Evolutionary conservation across 2,329 filamentous ascomycete species (phyloP).

Genomic region (Paracorniculantispora psalliotae): DNA sequence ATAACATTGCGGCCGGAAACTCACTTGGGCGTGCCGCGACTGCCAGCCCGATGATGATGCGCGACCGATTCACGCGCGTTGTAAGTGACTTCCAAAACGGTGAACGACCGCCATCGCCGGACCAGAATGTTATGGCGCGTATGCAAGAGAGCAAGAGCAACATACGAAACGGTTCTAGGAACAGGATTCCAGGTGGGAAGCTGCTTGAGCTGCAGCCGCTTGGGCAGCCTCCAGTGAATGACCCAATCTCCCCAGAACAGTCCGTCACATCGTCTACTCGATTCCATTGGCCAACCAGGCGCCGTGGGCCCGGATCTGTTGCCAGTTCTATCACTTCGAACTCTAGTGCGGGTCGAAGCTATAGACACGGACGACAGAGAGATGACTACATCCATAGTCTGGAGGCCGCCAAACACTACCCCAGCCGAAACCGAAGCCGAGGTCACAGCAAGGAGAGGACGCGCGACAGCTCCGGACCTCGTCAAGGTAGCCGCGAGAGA

Average conservation of each 20-base stretch:
- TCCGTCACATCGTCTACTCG: constrained; percentile 49
- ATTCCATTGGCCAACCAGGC: constrained; percentile 51
- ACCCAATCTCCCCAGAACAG: constrained; percentile 53
- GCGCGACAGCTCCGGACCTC: constrained; percentile 38
- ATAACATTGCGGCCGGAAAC: constrained; percentile 37
- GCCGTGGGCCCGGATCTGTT: constrained; percentile 51
- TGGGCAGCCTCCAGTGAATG: constrained; percentile 45
- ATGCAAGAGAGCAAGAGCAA: constrained; percentile 53
- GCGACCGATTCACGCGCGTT: constrained; percentile 37
- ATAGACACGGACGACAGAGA: constrained; percentile 44
- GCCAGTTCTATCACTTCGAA: constrained; percentile 53
- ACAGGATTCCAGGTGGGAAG: constrained; percentile 69
- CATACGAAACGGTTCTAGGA: constrained; percentile 66
- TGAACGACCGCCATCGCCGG: constrained; percentile 56
- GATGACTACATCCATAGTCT: constrained; percentile 85
- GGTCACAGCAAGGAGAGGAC: constrained; percentile 47
- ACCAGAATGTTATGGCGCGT: constrained; percentile 56
- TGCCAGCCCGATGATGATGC: constrained; percentile 61
- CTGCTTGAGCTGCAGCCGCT: constrained; percentile 60
- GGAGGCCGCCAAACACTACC: constrained; percentile 67
- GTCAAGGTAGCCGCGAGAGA: constrained; percentile 44
- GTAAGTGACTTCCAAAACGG: constrained; percentile 26
- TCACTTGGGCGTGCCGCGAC: constrained; percentile 61
- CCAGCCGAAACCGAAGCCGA: constrained; percentile 49
- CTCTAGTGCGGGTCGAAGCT: constrained; percentile 46